phyloP scores from a whole-genome alignment of 495 filamentous ascomycete species.

The Aspergillus incahuasiensis region DNA sequence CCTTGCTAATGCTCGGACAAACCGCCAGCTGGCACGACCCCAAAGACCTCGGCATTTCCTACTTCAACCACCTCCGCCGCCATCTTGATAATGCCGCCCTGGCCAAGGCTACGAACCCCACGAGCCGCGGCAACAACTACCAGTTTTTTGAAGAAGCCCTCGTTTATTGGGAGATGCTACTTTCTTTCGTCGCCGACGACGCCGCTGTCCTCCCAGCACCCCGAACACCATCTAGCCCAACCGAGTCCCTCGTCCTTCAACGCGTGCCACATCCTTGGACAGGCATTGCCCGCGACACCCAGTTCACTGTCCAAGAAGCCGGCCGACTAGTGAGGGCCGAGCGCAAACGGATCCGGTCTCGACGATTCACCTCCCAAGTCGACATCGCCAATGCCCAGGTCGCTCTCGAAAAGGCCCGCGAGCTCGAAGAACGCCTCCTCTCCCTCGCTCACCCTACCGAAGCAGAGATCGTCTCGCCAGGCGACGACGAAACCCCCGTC shows the following conservation, averaged over 20 bases:
- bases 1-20: conserved; percentile 52
- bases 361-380: conserved; percentile 33
- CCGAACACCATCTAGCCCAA: conserved; percentile 13
- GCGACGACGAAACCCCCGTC: conserved; percentile 52
- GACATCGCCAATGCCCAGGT: conserved; percentile 39
- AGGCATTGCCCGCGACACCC: conserved; percentile 50
- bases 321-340: conserved; percentile 49
- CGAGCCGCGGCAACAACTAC: conserved; percentile 40
- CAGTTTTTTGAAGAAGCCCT: conserved; percentile 56
- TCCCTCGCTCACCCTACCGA: conserved; percentile 44
- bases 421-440: conserved; percentile 50
- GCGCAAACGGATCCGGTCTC: conserved; percentile 36
- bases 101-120: conserved; percentile 5
- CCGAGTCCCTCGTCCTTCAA: conserved; percentile 33
- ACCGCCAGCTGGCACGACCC: conserved; percentile 55
- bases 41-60: conserved; percentile 48
- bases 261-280: conserved; percentile 56
- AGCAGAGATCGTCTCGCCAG: conserved; percentile 48
- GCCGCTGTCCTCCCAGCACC: conserved; percentile 27
- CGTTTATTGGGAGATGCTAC: conserved; percentile 59
- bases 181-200: conserved; percentile 51
- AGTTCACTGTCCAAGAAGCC: conserved; percentile 51
- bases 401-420: conserved; percentile 41
- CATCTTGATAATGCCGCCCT: conserved; percentile 35
- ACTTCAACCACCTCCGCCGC: conserved; percentile 42